These are phyloP conservation scores for Cinnamomum chago DNA, from an alignment of 164 flowering plant species.

Conservation along the genomic window DNA sequence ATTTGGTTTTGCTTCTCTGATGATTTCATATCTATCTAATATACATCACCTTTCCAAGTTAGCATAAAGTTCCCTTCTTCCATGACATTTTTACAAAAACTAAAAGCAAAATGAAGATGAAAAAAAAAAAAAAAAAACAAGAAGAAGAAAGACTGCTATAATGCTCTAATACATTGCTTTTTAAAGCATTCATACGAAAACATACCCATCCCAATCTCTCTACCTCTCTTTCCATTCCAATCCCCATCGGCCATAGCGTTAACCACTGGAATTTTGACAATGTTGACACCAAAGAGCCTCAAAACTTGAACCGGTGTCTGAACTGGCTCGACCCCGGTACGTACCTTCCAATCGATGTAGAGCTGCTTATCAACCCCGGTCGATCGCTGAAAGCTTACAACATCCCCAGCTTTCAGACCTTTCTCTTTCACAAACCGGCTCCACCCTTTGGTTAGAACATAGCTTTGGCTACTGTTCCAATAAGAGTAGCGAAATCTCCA, in stretches of 20 bases:
- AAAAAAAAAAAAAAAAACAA: no score
- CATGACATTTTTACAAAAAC: neutral
- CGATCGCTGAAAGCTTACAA: conserved; percentile 56
- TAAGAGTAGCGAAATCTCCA: conserved; percentile 89
- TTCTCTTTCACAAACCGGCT: conserved; percentile 91
- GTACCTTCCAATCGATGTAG: conserved; percentile 57
- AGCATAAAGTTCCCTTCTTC: neutral
- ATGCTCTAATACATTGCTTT: conserved; percentile 43
- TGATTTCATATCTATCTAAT: neutral
- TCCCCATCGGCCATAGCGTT: conserved; percentile 6
- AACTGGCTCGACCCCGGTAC: conserved; percentile 10
- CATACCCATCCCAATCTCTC: conserved; percentile 46
- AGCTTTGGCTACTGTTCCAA: conserved; percentile 93
- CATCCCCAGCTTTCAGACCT: conserved; percentile 64
- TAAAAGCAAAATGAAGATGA: neutral
- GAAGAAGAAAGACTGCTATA: neutral
- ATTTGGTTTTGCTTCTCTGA: neutral
- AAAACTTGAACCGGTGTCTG: conserved; percentile 40
- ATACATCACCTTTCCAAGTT: neutral
- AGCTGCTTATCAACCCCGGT: conserved; percentile 54
- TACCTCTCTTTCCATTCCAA: conserved; percentile 41
- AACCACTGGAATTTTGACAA: conserved; percentile 34
- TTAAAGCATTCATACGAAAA: conserved; percentile 41
- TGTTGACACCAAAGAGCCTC: conserved; percentile 76
- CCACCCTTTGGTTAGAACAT: conserved; percentile 90